Percentiles rank a stretch among this genome's conserved stretches.
phyloP scores from a whole-genome alignment of 768 basidiomycete genomes.

The Tylopilus balloui region DNA sequence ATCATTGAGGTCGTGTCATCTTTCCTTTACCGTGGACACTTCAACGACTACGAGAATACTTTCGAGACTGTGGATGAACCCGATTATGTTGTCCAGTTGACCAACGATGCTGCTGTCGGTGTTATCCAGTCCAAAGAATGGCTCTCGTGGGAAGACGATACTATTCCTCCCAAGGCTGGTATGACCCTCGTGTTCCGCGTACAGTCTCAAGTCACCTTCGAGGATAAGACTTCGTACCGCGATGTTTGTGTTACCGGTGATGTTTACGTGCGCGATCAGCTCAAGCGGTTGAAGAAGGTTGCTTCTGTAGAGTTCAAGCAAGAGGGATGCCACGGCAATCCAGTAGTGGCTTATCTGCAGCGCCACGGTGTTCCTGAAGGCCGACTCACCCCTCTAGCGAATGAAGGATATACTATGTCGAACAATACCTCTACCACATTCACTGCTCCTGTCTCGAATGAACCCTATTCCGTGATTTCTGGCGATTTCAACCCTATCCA shows the following conservation, averaged over 20 bases:
- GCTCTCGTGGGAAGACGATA: constrained; percentile 92
- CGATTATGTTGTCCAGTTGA: constrained; percentile 76
- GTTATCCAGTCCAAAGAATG: constrained; percentile 95
- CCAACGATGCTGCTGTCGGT: constrained; percentile 76
- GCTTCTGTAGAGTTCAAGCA: constrained; percentile 83
- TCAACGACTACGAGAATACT: constrained; percentile 91
- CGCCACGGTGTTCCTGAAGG: constrained; percentile 84
- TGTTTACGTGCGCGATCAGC: constrained; percentile 81
- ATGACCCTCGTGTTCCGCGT: constrained; percentile 86
- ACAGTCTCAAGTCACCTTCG: constrained; percentile 83
- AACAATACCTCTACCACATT: constrained; percentile 60
- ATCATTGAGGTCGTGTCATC: constrained; percentile 93
- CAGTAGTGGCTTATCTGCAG: constrained; percentile 87
- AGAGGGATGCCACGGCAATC: constrained; percentile 88
- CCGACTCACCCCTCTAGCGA: constrained; percentile 68
- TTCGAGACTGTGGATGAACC: constrained; percentile 91
- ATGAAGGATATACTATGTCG: constrained; percentile 83
- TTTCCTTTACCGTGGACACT: constrained; percentile 95
- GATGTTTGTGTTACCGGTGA: constrained; percentile 79
- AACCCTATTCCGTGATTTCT: constrained; percentile 92
- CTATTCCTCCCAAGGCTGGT: constrained; percentile 71
- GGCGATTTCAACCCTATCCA: constrained; percentile 99
- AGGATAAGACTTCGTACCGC: constrained; percentile 82
- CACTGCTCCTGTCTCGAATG: constrained; percentile 85
- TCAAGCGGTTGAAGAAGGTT: constrained; percentile 85